Evolutionary conservation across 2,329 filamentous ascomycete species (phyloP), one percentile per base, ranked within the genome.

Genomic region (Orbilia quercus): DNA sequence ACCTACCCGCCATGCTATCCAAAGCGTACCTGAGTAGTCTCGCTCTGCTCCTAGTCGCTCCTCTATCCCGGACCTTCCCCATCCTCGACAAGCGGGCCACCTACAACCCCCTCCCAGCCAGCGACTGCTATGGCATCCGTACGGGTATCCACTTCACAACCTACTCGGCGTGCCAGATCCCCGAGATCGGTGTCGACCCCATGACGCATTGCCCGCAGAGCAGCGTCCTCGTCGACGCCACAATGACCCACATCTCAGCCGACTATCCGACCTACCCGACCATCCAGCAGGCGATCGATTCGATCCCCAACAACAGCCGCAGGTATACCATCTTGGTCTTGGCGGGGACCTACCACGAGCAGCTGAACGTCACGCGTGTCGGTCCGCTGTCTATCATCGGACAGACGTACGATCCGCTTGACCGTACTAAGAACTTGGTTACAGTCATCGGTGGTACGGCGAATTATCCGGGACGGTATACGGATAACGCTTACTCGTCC

Each of bases 91-190:
- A 38, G 7, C 53, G 63, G 25, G 40, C 58, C 2, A 57, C 58
- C n/a, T n/a, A n/a, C n/a, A n/a, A n/a, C n/a, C n/a, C n/a, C 11
- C 45, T 71, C 18, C 58, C 57, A 18, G 44, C 57, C 14, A 34
- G 28, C 22, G 66, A 55, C 22, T 57, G 57, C 58, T 63, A 55
- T 20, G 58, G 58, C 22, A 57, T 50, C 2, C 67, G 67, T 16
- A 65, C 53, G 2, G 67, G 59, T n/a, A 72, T 72, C 20, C 67
- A 65, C 42, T 72, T 72, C 36, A 72, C 59, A 2, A 54, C 45
- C 23, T 59, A 72, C 40, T 72, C 67, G 16, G 67, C 67, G 54
- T 72, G 67, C 22, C 67, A 72, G 47, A 72, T 72, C 59, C 67
- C 67, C 2, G 38, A 42, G 36, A 34, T 36, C 14, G 58, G 34